These are phyloP conservation scores for Coffea eugenioides DNA, from an alignment of 257 asterid species.

Conservation along the genomic window DNA sequence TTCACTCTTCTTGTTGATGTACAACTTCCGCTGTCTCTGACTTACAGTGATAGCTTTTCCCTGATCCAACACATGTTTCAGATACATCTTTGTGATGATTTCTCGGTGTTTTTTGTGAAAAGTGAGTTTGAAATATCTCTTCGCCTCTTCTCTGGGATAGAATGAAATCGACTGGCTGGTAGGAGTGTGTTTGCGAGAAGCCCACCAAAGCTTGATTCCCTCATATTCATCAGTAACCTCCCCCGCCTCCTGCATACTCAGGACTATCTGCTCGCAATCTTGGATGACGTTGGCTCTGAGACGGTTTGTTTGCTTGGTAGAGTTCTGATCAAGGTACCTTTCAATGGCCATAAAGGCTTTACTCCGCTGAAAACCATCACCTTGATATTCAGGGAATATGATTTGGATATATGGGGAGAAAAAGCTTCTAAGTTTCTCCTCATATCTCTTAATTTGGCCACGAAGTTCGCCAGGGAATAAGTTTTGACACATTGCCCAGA, in stretches of 20 bases:
- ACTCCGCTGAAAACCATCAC: constrained; percentile 37
- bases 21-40: background rate
- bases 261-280: constrained; percentile 20
- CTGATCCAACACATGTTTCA: constrained; percentile 10
- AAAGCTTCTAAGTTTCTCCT: background rate
- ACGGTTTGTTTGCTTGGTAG: constrained; percentile 7
- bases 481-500: constrained; percentile 1
- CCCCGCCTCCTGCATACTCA: constrained; percentile 19
- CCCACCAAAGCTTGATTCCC: constrained; percentile 21
- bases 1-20: background rate
- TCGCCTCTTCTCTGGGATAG: constrained; percentile 40
- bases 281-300: constrained; percentile 10
- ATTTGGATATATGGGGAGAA: constrained; percentile 20
- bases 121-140: background rate
- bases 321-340: constrained; percentile 14
- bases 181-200: constrained; percentile 23
- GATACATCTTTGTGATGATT: constrained; percentile 2
- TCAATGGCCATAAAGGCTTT: constrained; percentile 33
- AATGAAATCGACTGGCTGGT: constrained; percentile 17
- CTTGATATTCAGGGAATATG: constrained; percentile 18
- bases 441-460: background rate
- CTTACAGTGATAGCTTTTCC: constrained; percentile 2
- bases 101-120: constrained; percentile 7
- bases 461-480: constrained; percentile 1
- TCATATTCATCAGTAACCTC: background rate